phyloP scores from a whole-genome alignment of 1,284 basidiomycete species.

The Fomitopsis betulina region DNA sequence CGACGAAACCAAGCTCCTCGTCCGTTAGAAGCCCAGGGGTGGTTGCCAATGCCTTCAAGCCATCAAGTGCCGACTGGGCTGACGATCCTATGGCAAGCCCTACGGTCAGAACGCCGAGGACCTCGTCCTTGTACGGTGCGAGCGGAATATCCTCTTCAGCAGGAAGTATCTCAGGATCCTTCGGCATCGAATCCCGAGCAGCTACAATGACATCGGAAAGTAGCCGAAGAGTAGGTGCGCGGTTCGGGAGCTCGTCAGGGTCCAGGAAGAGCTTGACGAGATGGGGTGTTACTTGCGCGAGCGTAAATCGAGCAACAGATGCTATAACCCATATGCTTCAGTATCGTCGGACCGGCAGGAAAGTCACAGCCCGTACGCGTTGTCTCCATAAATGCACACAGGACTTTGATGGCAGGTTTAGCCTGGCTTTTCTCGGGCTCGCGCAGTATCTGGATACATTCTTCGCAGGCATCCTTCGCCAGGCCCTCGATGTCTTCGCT shows the following conservation, averaged over 20 bases:
- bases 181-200: conserved; percentile 37
- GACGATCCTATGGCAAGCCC: conserved; percentile 56
- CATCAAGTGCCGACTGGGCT: conserved; percentile 55
- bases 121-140: conserved; percentile 67
- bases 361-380: conserved; percentile 52
- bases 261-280: conserved; percentile 73
- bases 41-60: conserved; percentile 60
- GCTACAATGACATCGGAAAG: conserved; percentile 58
- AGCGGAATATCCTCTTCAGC: conserved; percentile 40
- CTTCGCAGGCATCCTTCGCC: conserved; percentile 70
- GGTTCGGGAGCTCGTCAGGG: conserved; percentile 73
- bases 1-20: conserved; percentile 76
- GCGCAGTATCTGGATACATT: conserved; percentile 74
- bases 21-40: conserved; percentile 60
- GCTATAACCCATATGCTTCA: conserved; percentile 38
- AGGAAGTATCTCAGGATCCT: conserved; percentile 18
- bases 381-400: conserved; percentile 72
- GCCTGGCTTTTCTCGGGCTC: conserved; percentile 93
- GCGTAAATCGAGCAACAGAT: conserved; percentile 62
- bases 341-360: neutral
- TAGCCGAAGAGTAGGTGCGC: conserved; percentile 63
- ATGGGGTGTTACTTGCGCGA: conserved; percentile 67
- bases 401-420: conserved; percentile 75
- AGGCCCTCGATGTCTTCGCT: conserved; percentile 49
- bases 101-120: conserved; percentile 62